phyloP scores from a whole-genome alignment of 768 basidiomycete species.

The Galerina marginata region DNA sequence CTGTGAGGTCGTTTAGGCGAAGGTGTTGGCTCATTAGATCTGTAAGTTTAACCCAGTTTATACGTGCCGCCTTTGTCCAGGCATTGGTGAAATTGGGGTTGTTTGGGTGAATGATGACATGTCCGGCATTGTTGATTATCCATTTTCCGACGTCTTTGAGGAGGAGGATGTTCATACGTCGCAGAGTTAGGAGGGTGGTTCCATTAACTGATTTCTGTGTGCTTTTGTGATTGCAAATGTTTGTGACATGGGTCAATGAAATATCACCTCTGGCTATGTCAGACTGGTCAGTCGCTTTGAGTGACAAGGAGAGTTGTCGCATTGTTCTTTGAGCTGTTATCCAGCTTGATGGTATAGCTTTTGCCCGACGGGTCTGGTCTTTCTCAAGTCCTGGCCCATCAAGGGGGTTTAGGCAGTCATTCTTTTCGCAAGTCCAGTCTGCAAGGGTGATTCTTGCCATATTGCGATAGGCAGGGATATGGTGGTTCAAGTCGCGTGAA shows the following conservation, averaged over 20 bases:
- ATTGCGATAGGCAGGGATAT: constrained; percentile 18
- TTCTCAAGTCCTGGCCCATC: background rate
- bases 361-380: background rate
- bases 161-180: background rate
- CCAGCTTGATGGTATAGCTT: background rate
- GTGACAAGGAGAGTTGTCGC: background rate
- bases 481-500: constrained; percentile 29
- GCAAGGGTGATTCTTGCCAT: constrained; percentile 20
- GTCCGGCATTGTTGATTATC: background rate
- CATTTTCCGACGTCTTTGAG: background rate
- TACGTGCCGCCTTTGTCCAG: background rate
- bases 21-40: background rate
- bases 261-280: background rate
- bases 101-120: background rate
- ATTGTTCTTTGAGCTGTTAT: background rate
- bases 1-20: background rate
- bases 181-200: background rate
- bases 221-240: background rate
- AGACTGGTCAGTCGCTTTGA: background rate
- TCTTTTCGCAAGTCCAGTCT: constrained; percentile 16
- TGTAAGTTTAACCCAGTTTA: background rate
- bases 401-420: constrained; percentile 8
- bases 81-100: background rate
- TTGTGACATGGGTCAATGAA: background rate
- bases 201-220: background rate